A percentile compares a stretch with the other conserved stretches of the same genome.
phyloP scores from a whole-genome alignment of 1,284 basidiomycete genomes.

The Rhodotorula sp. region DNA sequence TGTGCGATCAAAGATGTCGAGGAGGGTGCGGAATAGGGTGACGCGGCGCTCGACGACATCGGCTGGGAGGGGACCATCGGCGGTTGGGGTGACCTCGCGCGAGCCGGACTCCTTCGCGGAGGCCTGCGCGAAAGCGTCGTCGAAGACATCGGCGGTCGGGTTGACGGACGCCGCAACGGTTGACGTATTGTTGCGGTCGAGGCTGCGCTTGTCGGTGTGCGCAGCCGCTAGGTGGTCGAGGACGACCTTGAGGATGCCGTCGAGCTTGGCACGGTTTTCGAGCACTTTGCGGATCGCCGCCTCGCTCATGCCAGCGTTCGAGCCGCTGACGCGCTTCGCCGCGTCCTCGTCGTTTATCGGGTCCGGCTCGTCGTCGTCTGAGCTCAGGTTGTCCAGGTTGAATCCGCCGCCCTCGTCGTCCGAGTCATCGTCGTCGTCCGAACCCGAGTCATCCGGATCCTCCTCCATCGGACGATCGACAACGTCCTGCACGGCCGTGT shows the following conservation, averaged over 20 bases:
- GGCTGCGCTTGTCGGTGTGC: slow-evolving; percentile 46
- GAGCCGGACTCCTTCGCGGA: slow-evolving; percentile 13
- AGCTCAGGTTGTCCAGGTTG: slow-evolving; percentile 49
- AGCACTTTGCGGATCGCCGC: slow-evolving; percentile 63
- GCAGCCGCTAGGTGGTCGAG: slow-evolving; percentile 70
- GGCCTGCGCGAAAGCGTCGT: slow-evolving; percentile 3
- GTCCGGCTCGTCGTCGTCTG: slow-evolving; percentile 59
- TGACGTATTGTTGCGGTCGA: slow-evolving; percentile 22
- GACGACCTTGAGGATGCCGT: slow-evolving; percentile 79
- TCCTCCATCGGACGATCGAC: slow-evolving; percentile 50
- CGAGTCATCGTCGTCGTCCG: slow-evolving; percentile 54
- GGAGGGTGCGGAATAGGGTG: slow-evolving; percentile 71
- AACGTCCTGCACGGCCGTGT: slow-evolving; percentile 40
- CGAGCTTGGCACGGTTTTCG: slow-evolving; percentile 86
- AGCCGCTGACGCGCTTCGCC: slow-evolving; percentile 51
- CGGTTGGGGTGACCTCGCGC: slow-evolving; percentile 41
- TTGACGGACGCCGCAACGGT: slow-evolving; percentile 38
- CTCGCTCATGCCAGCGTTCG: slow-evolving; percentile 33
- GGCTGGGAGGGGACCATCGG: slow-evolving; percentile 40
- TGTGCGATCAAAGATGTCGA: slow-evolving; percentile 88
- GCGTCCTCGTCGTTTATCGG: slow-evolving; percentile 60
- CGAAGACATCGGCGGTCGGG: slow-evolving; percentile 18
- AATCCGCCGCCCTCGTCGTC: slow-evolving; percentile 45
- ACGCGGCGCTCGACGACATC: slow-evolving; percentile 36
- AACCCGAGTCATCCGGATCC: slow-evolving; percentile 61